Conservation (phyloP, 441 rosid genomes). For the Populus hybrid region DNA sequence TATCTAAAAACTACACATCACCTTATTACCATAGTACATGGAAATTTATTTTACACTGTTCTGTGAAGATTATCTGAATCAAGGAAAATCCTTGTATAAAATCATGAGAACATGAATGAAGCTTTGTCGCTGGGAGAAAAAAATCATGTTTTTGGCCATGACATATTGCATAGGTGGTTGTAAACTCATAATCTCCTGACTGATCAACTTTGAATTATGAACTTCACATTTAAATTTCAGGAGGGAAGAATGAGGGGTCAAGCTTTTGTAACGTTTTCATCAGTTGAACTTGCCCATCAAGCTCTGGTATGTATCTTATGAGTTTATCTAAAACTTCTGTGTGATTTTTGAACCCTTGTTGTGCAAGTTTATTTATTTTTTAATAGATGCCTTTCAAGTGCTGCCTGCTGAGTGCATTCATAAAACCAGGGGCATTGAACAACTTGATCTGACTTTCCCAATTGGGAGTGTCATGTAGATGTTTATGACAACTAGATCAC, state of each 20-base stretch:
- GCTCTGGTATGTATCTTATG: constrained; percentile 61
- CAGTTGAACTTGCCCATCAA: constrained; percentile 75
- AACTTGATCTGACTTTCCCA: background rate
- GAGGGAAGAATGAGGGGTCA: constrained; percentile 99
- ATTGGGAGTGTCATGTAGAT: background rate
- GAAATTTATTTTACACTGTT: too few relatives aligned
- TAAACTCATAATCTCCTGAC: background rate
- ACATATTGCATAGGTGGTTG: background rate
- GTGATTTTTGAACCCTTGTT: background rate
- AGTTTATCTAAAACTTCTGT: background rate
- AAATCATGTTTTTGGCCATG: background rate
- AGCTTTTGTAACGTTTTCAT: constrained; percentile 94
- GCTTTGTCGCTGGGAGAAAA: background rate
- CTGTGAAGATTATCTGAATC: background rate
- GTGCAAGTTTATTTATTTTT: background rate
- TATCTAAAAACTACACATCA: background rate
- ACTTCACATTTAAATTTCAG: constrained; percentile 35
- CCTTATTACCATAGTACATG: background rate
- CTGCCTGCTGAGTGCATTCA: background rate
- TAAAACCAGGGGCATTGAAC: background rate
- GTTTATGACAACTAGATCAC: background rate
- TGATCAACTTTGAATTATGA: background rate
- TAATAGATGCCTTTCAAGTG: background rate
- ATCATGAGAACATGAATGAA: background rate
- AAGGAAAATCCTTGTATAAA: background rate